Conservation (phyloP, 2,329 filamentous ascomycete species). For the Pyrenophora graminea region DNA sequence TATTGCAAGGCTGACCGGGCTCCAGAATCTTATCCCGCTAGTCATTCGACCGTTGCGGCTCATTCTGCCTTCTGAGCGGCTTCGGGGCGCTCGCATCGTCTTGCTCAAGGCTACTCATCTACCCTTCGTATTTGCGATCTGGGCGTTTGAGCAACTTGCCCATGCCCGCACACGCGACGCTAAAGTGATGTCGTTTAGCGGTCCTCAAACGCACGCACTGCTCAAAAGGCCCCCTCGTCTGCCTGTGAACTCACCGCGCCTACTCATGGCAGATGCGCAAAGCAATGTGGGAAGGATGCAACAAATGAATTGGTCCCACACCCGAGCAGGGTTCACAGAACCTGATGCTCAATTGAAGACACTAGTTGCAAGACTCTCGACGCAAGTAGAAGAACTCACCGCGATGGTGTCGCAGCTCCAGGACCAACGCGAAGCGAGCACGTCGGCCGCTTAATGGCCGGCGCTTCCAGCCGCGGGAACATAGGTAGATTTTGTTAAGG, state of each 20-base stretch:
- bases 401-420: slow-evolving; percentile 46
- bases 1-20: slow-evolving; percentile 36
- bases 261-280: slow-evolving; percentile 29
- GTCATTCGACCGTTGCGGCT: slow-evolving; percentile 73
- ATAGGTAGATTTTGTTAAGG: slow-evolving; percentile 15
- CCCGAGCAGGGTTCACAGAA: slow-evolving; percentile 28
- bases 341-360: slow-evolving; percentile 41
- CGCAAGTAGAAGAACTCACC: slow-evolving; percentile 48
- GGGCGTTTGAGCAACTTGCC: slow-evolving; percentile 63
- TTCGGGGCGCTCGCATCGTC: slow-evolving; percentile 65
- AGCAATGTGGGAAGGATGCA: slow-evolving; percentile 24
- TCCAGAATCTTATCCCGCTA: slow-evolving; percentile 72
- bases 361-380: slow-evolving; percentile 46
- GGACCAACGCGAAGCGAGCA: slow-evolving; percentile 37
- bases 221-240: slow-evolving; percentile 35
- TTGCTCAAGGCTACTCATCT: slow-evolving; percentile 64
- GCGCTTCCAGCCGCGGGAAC: slow-evolving; percentile 40
- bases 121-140: slow-evolving; percentile 71
- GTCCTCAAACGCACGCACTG: slow-evolving; percentile 36
- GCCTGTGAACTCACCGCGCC: slow-evolving; percentile 40
- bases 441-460: slow-evolving; percentile 40
- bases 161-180: slow-evolving; percentile 26
- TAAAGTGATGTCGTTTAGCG: slow-evolving; percentile 35
- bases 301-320: slow-evolving; percentile 27
- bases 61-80: slow-evolving; percentile 65